Conservation (phyloP, 805 yeast species). For the Priceomyces carsonii region DNA sequence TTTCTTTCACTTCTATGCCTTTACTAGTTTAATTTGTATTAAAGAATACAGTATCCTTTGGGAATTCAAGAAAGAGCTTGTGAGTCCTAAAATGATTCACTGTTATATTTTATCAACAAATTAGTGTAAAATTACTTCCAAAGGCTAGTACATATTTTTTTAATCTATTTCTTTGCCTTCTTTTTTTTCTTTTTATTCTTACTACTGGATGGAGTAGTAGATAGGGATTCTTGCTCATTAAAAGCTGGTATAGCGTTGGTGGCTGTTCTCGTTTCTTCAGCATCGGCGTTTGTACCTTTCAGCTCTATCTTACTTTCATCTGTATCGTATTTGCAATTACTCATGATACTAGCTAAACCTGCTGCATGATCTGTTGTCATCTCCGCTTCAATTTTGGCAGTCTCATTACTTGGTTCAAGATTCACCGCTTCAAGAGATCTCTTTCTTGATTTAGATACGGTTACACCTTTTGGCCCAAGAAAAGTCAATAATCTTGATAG, state of each 20-base stretch:
- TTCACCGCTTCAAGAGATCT: constrained; percentile 8
- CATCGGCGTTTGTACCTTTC: constrained; percentile 6
- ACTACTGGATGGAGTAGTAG: constrained; percentile 3
- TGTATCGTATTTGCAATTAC: constrained; percentile 33
- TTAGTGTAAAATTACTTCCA: constrained; percentile 4
- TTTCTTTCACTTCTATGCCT: background rate
- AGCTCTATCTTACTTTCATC: constrained; percentile 12
- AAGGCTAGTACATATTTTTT: too few relatives aligned
- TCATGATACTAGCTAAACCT: constrained; percentile 44
- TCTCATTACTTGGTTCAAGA: constrained; percentile 10
- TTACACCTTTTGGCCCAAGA: constrained; percentile 68
- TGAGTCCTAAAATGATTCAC: too few relatives aligned
- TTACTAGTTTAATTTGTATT: background rate
- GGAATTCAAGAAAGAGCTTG: background rate
- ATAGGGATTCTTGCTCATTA: constrained; percentile 7
- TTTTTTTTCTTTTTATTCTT: constrained; percentile 30
- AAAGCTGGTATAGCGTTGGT: constrained; percentile 10
- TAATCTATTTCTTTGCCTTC: constrained; percentile 32
- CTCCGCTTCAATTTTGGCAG: constrained; percentile 1
- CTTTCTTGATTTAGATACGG: constrained; percentile 20
- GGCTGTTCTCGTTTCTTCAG: constrained; percentile 10
- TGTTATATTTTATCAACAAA: too few relatives aligned
- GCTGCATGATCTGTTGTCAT: constrained; percentile 17
- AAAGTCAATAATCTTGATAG: constrained; percentile 71
- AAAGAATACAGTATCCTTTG: background rate